Evolutionary conservation across 2,329 filamentous ascomycete genomes (phyloP), one percentile per base, ranked within the genome.

Genomic region (Gaeumannomyces tritici): DNA sequence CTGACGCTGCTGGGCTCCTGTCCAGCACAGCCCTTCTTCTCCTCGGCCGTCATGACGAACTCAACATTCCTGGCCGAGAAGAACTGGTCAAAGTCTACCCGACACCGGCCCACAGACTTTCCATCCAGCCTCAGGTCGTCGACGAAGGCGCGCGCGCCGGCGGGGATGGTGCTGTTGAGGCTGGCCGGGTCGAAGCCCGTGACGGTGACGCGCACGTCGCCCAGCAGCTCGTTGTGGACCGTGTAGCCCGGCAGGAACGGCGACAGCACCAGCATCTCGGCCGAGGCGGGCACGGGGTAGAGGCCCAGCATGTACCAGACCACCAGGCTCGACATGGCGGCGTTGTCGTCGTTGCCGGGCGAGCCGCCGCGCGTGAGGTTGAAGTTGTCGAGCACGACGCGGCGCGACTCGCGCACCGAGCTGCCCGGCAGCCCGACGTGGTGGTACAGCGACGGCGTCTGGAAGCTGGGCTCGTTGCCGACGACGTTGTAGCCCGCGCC

Each of bases 401-500:
- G 62, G 24, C 62, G 62, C 24, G 59, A 51, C 58, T 61, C 29
- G 8, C 62, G 58, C 18, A 63, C 62, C 58, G 62, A 63, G 31
- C 42, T 59, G 5, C 29, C 58, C 2, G 62, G 62, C 54, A 54
- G 58, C 2, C 58, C 62, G 31, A 60, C 58, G 51, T 63, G 62
- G 62, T 63, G 62, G 42, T 47, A 63, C 2, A 61, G 58, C 21
- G 62, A 61, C 18, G 62, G 58, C 2, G 62, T 63, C 58, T 63
- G 62, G 62, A 63, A 63, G 62, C 62, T 63, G 24, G 62, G 62
- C 62, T 63, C 62, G 62, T 63, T 63, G 31, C 62, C 62, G 6
- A 60, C 57, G 15, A 74, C 73, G 4, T 76, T 71, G 8, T 72
- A 71, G 0, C 74, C 73, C 0, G 69, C 72, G 15, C 55, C 59